Base-by-base conservation (phyloP, 805 yeast genomes). In the Diddensiella transvaalensis region DNA sequence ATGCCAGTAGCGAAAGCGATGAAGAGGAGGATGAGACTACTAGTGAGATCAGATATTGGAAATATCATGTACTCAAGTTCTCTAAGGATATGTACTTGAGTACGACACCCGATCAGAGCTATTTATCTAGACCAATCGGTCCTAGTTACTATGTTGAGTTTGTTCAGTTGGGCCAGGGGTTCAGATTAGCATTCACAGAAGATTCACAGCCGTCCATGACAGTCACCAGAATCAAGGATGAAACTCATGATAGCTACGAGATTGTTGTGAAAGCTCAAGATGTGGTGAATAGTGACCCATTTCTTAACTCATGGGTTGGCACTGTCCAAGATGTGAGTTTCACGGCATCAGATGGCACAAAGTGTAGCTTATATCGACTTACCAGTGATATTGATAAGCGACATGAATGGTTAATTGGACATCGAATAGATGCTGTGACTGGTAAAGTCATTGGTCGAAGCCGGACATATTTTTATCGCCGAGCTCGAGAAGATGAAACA, bases 101-200 rank as follows among this genome's bases (percentile, higher is more conserved):
- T 1, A 83, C 90, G 0, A 83, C 80, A 55, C 89, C 89, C 0
- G 81, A 79, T 19, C 63, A 70, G 17, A 73, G 76, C 52, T 88
- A 83, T 60, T 62, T 77, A 32, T 76, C 74, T 53, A 76, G 84
- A 46, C 67, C 85, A 26, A 71, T 73, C 54, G 86, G 80, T 0
- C 88, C 88, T 0, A 80, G 86, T 2, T 80, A 77, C 57, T 78
- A 74, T 55, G 77, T 82, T 13, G 55, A 49, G 10, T 17, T 26
- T 17, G 47, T 35, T 22, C 22, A 13, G 17, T 33, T 22, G 38
- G 10, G 37, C 10, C 8, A 36, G 29, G 47, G 40, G 21, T 53
- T 53, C 42, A 24, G 22, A 17, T 22, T 53, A 22, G 41, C 33
- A 3, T 49, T 51, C 40, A 17, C 32, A 24, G 44, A 53, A 10